Evolutionary conservation across 106 monocot species (phyloP).

Genomic region (Triglochin maritima): DNA sequence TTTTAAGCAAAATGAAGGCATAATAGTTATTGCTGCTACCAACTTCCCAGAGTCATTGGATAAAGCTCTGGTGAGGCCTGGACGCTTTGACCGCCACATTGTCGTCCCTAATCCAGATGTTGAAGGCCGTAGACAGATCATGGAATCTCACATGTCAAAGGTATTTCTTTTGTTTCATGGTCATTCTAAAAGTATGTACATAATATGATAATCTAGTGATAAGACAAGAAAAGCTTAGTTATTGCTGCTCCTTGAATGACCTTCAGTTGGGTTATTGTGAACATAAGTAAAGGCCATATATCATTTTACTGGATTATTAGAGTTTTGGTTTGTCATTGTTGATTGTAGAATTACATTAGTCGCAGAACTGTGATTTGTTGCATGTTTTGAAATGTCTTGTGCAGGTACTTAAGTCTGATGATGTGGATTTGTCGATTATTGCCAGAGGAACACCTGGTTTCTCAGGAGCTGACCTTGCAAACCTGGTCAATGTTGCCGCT

Average conservation of each 20-base stretch:
- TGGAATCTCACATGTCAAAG: constrained; percentile 98
- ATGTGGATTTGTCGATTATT: constrained; percentile 85
- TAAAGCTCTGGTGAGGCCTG: constrained; percentile 92
- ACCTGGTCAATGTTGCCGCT: constrained; percentile 86
- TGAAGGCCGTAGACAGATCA: constrained; percentile 81
- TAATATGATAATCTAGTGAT: neutral
- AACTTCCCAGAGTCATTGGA: constrained; percentile 98
- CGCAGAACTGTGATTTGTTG: neutral
- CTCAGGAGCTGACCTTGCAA: constrained; percentile 97
- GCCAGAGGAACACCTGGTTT: constrained; percentile 95
- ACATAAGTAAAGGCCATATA: no score
- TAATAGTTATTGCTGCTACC: constrained; percentile 97
- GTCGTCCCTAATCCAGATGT: constrained; percentile 99
- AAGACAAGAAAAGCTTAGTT: neutral
- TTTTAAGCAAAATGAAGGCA: constrained; percentile 98
- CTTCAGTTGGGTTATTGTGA: neutral
- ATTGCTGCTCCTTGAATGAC: neutral
- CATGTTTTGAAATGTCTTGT: neutral
- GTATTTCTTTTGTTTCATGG: constrained; percentile 18
- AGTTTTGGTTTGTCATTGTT: no score
- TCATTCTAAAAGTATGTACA: neutral
- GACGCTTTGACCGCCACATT: constrained; percentile 95
- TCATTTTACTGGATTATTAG: no score
- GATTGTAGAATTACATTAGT: neutral
- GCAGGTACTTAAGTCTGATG: constrained; percentile 79